Conservation (phyloP, 805 yeast genomes). For the Hanseniaspora hatyaiensis region DNA sequence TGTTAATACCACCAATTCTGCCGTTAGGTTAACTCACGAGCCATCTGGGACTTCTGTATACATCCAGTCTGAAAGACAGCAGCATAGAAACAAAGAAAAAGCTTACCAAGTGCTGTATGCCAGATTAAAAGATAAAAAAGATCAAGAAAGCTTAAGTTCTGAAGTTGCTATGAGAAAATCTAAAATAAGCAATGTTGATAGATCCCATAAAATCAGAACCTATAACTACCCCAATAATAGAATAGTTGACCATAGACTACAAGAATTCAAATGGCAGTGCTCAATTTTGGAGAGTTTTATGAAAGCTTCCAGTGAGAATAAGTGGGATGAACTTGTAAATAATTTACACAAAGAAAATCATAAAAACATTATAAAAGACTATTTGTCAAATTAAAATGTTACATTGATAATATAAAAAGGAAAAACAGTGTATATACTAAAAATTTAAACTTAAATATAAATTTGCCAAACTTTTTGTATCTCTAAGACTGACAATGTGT, state of each 20-base stretch:
- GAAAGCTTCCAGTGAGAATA: conserved; percentile 6
- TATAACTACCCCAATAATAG: conserved; percentile 89
- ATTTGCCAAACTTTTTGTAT: conserved; percentile 2
- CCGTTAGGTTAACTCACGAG: conserved; percentile 81
- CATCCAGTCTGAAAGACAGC: conserved; percentile 92
- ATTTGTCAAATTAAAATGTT: not conserved
- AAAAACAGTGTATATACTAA: no score
- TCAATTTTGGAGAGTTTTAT: conserved; percentile 9
- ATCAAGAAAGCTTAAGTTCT: conserved; percentile 34
- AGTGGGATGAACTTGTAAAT: conserved; percentile 11
- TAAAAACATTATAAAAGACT: not conserved
- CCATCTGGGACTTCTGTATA: conserved; percentile 83
- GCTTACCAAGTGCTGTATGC: conserved; percentile 77
- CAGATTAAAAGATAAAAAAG: conserved; percentile 65
- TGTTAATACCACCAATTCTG: conserved; percentile 94
- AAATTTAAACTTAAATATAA: conserved; percentile 2
- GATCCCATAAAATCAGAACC: conserved; percentile 87
- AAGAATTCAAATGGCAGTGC: conserved; percentile 9
- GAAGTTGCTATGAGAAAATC: conserved; percentile 60
- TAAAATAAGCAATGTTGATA: conserved; percentile 79
- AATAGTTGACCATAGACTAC: conserved; percentile 72
- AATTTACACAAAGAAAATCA: conserved; percentile 6
- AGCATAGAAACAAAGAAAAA: conserved; percentile 84
- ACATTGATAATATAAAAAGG: no score
- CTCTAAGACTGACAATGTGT: not conserved